Conservation (phyloP, 192 early-diverging fungal species). For the Backusella liffmaniae region DNA sequence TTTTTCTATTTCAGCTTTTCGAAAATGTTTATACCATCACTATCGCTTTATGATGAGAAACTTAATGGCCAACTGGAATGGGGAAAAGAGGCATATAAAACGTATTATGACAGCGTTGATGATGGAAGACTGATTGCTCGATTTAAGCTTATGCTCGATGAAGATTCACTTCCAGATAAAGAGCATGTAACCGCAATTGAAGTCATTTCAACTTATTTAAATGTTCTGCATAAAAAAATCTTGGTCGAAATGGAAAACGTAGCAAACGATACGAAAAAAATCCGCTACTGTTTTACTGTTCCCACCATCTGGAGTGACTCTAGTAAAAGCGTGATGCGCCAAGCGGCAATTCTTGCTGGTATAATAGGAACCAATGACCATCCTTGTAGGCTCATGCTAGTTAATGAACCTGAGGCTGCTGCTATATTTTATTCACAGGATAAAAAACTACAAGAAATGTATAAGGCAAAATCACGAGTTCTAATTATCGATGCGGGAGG, state of each 20-base stretch:
- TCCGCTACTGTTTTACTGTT: conserved; percentile 46
- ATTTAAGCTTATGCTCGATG: conserved; percentile 1
- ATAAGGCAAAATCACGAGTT: conserved; percentile 36
- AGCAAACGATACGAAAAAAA: conserved; percentile 16
- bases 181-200: conserved; percentile 36
- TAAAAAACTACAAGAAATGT: conserved; percentile 34
- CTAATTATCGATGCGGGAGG: conserved; percentile 46
- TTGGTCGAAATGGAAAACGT: background rate
- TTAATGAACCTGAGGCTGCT: conserved; percentile 48
- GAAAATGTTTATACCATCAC: conserved; percentile 19
- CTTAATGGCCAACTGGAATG: conserved; percentile 14
- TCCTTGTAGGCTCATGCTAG: conserved; percentile 45
- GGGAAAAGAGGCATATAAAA: conserved; percentile 38
- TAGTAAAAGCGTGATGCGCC: conserved; percentile 48
- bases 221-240: background rate
- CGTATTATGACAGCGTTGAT: conserved; percentile 26
- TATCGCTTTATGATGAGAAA: conserved; percentile 13
- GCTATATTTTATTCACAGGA: conserved; percentile 49
- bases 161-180: background rate
- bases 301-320: conserved; percentile 57
- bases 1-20: conserved; percentile 27
- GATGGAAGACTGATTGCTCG: conserved; percentile 18
- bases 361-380: conserved; percentile 43
- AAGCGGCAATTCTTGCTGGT: conserved; percentile 50
- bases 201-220: conserved; percentile 1